Percentiles rank a stretch among this genome's conserved stretches.
Evolutionary conservation across 139 green algal genomes (phyloP).

Genomic region (Pleodorina starrii): DNA sequence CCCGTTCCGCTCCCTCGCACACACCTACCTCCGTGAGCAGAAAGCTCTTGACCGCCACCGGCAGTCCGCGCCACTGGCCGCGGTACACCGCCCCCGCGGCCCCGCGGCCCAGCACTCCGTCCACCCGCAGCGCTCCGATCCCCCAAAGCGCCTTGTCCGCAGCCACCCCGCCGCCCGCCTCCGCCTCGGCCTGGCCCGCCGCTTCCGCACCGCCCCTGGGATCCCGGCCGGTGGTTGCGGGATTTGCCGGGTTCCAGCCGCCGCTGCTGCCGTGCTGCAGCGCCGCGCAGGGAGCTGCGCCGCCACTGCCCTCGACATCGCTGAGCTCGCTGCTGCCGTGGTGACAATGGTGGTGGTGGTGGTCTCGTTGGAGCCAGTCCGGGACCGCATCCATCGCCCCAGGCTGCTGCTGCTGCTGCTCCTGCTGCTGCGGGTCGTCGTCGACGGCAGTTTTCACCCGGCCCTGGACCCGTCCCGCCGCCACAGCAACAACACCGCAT

Average conservation of each 20-base stretch:
- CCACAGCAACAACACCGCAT: neutral
- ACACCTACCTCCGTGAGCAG: neutral
- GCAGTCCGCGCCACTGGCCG: conserved; percentile 3
- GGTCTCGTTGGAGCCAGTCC: too few species aligned
- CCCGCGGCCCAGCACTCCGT: neutral
- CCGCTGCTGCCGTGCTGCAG: neutral
- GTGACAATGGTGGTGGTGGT: too few species aligned
- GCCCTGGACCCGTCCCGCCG: too few species aligned
- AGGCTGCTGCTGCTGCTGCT: neutral
- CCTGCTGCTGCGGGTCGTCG: too few species aligned
- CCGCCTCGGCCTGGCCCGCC: neutral
- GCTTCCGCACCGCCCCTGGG: neutral
- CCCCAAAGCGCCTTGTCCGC: conserved; percentile 9
- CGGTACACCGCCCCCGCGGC: neutral
- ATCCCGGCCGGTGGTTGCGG: too few species aligned
- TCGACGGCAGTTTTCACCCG: too few species aligned
- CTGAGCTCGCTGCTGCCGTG: too few species aligned
- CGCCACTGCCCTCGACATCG: too few species aligned
- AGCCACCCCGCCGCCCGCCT: neutral
- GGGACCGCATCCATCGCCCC: neutral
- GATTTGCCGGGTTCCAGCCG: too few species aligned
- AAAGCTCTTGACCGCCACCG: conserved; percentile 16
- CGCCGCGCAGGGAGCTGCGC: too few species aligned
- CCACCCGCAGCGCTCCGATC: neutral
- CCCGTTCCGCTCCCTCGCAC: too few species aligned